Evolutionary conservation across 768 basidiomycete species (phyloP), one percentile per base, ranked within the genome.

Genomic region (Termitomyces sp.): DNA sequence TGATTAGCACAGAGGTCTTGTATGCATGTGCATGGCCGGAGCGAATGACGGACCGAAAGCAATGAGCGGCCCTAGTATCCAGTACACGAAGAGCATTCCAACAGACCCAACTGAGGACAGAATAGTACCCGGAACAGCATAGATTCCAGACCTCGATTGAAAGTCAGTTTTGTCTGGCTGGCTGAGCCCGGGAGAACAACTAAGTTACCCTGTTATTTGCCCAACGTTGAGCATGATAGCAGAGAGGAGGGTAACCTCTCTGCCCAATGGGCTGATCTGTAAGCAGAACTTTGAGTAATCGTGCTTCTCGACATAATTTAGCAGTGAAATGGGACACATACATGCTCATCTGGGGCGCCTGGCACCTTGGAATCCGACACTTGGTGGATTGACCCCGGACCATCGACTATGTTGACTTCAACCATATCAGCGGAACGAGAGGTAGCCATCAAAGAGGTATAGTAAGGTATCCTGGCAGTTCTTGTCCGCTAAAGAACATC

Each of bases 91-190:
- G 20, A 72, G 64, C 43, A 74, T 45, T 13, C 72, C 74, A 52
- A 73, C 57, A 0, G 74, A 75, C n/a, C 74, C 74, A 22, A 74
- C 71, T n/a, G 74, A 74, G 32, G 65, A 67, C n/a, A 73, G 58
- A 43, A 74, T 70, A 16, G 65, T 59, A 1, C 72, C 74, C 5
- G 72, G 72, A 12, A 71, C 72, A 46, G 74, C 71, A 62, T 73
- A 75, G 50, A 75, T 75, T 13, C 73, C 73, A 37, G 73, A 72
- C 9, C 73, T 74, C 45, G 5, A n/a, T 42, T 13, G 30, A 22
- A 20, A 22, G 40, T 53, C 20, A 53, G 52, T 30, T 10, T 16
- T 5, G 26, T 18, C n/a, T n/a, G n/a, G n/a, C n/a, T n/a, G n/a
- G n/a, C 30, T 30, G 53, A 13, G 26, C 30, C 52, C 5, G 37